These are phyloP conservation scores for Triticum aestivum DNA, from an alignment of 176 grass and related monocot species.

Conservation along the genomic window IWGSC_CS_RefSeq_v2.1 NC_057795.1:374627705-374628204, in stretches of 20 bases:
- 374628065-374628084: neutral
- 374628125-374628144: neutral
- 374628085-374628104: neutral
- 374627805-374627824: conserved; percentile 69
- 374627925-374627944: conserved; percentile 67
- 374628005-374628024: neutral
- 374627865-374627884: conserved; percentile 1
- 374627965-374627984: conserved; percentile 71
- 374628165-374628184: neutral
- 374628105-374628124: neutral
- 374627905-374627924: conserved; percentile 68
- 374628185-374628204: neutral
- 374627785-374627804: conserved; percentile 87
- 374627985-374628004: conserved; percentile 54
- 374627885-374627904: neutral
- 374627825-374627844: neutral
- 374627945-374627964: conserved; percentile 59
- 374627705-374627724: conserved; percentile 46
- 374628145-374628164: neutral
- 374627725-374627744: conserved; percentile 4
- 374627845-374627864: neutral
- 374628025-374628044: neutral
- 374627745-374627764: conserved; percentile 54
- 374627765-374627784: conserved; percentile 56
- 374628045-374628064: neutral